A percentile compares a stretch with the other conserved stretches of the same genome.
These are phyloP conservation scores for Penicillium simplicissimum DNA, from an alignment of 495 filamentous ascomycete species.

Conservation along the genomic window DNA sequence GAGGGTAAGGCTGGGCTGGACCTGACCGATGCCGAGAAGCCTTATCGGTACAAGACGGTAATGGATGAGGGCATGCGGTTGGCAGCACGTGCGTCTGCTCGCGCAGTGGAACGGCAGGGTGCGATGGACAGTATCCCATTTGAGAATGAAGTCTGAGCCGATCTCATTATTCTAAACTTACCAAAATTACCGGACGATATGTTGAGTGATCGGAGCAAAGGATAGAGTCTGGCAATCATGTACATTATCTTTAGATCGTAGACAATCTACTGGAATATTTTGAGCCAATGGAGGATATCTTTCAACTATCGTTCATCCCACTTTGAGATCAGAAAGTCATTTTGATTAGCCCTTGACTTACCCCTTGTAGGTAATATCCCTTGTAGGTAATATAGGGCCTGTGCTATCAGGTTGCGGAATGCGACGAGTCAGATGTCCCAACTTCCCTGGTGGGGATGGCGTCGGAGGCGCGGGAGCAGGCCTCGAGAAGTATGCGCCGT, in stretches of 20 bases:
- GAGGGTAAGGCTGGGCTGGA: conserved; percentile 39
- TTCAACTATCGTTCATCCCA: neutral
- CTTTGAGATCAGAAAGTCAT: neutral
- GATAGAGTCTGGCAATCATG: neutral
- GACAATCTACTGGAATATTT: neutral
- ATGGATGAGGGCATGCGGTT: conserved; percentile 62
- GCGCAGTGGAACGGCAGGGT: conserved; percentile 73
- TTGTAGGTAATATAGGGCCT: neutral
- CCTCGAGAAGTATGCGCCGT: conserved; percentile 3
- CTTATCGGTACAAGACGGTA: conserved; percentile 44
- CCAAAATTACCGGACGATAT: neutral
- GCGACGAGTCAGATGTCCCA: neutral
- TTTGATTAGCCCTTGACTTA: neutral
- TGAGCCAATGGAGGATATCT: neutral
- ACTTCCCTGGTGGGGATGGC: conserved; percentile 5
- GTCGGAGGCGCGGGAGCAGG: neutral
- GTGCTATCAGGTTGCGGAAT: neutral
- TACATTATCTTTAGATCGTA: conserved; percentile 8
- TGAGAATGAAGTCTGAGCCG: conserved; percentile 66
- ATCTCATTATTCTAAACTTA: too few species aligned
- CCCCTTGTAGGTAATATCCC: conserved; percentile 2
- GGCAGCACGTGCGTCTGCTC: conserved; percentile 73
- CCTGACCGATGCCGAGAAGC: conserved; percentile 44
- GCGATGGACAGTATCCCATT: conserved; percentile 91
- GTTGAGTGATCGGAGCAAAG: too few species aligned